Base-by-base conservation (phyloP, 768 basidiomycete species). In the Peribolospora baueri region DNA sequence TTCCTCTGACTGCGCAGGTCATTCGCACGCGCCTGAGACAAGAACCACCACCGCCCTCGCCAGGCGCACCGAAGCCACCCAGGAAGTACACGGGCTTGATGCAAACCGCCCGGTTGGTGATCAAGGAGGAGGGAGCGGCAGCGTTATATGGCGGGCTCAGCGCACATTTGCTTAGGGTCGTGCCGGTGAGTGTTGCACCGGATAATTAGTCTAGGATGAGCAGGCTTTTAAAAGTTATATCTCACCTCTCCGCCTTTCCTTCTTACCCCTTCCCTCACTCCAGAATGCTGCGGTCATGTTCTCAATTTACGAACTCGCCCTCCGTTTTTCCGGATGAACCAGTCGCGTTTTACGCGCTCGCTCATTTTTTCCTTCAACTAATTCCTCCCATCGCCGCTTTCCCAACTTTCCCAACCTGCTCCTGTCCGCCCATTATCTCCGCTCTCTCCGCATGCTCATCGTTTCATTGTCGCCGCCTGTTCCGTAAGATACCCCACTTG, bases 221-320 rank as follows among this genome's bases (percentile, higher is more conserved):
- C 25, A 25, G 25, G 25, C 25, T 25, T 25, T 25, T 25, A 25
- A 25, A 25, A 25, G 25, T 25, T 25, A 25, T 25, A 25, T 25
- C 25, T 25, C 25, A 25, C 25, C 25, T 25, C 25, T 25, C 25
- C 25, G 25, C 25, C 25, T 25, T 25, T 25, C 25, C 25, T 25
- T 25, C 25, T 25, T 25, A 25, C 25, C 25, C 25, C 25, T 25
- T 25, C 25, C 25, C 25, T 25, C 25, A 25, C 25, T 25, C 25
- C 25, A 25, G 5, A 98, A 98, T 61, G 91, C 91, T 0, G 83
- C 82, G 0, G 84, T 90, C 60, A 95, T 97, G 91, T 98, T 81
- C 70, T 79, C 79, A 58, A 87, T 93, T 64, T 95, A 95, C 64
- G 90, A 97, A 67, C 78, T 81, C 37, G 71, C 80, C 40, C 70